Evolutionary conservation across 2,329 filamentous ascomycete species (phyloP), one percentile per base, ranked within the genome.

Genomic region (Fusarium odoratissimum): DNA sequence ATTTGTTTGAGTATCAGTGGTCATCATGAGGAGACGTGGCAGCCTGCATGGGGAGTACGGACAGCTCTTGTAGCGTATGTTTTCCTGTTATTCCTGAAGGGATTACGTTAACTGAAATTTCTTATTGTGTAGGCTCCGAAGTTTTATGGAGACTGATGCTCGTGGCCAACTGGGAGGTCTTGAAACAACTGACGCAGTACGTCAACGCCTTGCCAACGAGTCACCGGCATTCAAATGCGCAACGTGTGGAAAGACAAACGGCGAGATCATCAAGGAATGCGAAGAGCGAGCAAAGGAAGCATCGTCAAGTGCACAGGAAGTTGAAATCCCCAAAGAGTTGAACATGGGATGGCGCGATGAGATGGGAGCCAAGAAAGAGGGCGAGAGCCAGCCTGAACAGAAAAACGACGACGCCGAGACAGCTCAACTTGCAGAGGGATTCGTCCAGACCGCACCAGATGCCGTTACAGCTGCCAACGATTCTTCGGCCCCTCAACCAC

Each of bases 1-100:
- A 98, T 99, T 76, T 99, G 96, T 80, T 90, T 99, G 21, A 94
- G 91, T 77, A 99, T 98, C 78, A 93, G 91, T 58, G 95, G 95
- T 5, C 95, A 98, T 82, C 96, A 99, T 83, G 96, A 98, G 82
- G 96, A 98, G 85, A 97, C 94, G 21, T 99, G 96, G 96, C 95
- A 98, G 87, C 96, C 96, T 0, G 96, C 96, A 1, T 99, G 96
- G 96, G 96, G 96, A 0, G 92, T 99, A 14, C 89, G 96, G 67
- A 98, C 96, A 8, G 95, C 96, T 21, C 84, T 99, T 11, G 89
- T 91, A 45, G 90, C 90, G 83, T 84, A 79, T 21, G 88, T 82
- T 75, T 14, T 28, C 25, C 13, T 3, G n/a, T 4, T 21, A 5
- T 16, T 3, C 1, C 23, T 35, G 5, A 3, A 41, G 5, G 7